Conservation (phyloP, 1,139 yeast genomes). For the Sugiyamaella japonica region DNA sequence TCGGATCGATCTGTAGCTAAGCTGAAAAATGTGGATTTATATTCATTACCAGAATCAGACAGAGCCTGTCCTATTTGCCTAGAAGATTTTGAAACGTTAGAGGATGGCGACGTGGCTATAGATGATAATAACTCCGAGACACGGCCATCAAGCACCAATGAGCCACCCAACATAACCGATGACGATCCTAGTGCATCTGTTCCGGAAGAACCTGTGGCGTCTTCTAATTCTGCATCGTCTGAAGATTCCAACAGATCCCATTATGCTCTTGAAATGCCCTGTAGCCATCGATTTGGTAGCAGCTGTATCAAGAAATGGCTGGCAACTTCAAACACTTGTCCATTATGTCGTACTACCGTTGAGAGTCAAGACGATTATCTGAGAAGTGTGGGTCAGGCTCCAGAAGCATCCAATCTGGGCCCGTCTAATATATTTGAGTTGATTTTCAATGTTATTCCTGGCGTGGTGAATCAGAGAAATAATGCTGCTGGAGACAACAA, state of each 20-base stretch:
- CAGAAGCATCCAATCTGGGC: constrained; percentile 15
- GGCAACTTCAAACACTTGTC: constrained; percentile 66
- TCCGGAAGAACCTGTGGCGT: constrained; percentile 6
- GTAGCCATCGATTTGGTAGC: constrained; percentile 76
- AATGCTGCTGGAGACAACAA: neutral
- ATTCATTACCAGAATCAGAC: constrained; percentile 33
- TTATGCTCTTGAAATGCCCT: constrained; percentile 70
- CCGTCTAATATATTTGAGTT: constrained; percentile 23
- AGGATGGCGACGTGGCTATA: neutral
- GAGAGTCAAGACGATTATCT: constrained; percentile 39
- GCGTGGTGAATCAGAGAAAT: constrained; percentile 14
- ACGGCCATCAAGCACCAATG: constrained; percentile 25
- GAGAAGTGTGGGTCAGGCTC: constrained; percentile 29
- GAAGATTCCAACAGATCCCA: constrained; percentile 42
- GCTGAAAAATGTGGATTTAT: constrained; percentile 31
- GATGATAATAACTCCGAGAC: constrained; percentile 17
- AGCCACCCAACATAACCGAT: neutral
- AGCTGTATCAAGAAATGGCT: constrained; percentile 79
- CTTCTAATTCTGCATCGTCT: neutral
- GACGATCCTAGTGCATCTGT: constrained; percentile 25
- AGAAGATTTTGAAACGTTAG: constrained; percentile 31
- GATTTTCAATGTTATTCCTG: constrained; percentile 25
- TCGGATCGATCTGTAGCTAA: constrained; percentile 36
- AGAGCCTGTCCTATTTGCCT: constrained; percentile 41
- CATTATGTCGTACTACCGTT: constrained; percentile 68